Conservation (phyloP, 2,329 filamentous ascomycete genomes). For the Diplodia corticola region DNA sequence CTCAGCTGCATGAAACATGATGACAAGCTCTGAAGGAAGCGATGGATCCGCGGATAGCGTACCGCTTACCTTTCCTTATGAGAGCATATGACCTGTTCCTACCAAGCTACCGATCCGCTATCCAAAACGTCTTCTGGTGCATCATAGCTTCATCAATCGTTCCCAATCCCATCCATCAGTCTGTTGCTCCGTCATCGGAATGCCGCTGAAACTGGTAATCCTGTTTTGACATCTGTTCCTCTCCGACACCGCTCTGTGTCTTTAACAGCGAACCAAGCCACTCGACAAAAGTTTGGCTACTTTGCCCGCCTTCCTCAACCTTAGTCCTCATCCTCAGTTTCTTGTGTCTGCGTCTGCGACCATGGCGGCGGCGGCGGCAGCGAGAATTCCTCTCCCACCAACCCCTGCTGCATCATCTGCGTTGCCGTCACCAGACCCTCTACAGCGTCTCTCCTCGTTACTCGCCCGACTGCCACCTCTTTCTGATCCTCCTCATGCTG, state of each 20-base stretch:
- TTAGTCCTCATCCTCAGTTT: conserved; percentile 4
- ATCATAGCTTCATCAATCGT: too few species aligned
- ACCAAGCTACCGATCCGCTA: not conserved
- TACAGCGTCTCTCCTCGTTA: not conserved
- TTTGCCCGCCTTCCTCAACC: not conserved
- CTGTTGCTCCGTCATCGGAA: too few species aligned
- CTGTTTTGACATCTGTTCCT: not conserved
- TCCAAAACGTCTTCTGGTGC: not conserved
- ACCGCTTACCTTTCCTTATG: too few species aligned
- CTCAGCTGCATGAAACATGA: not conserved
- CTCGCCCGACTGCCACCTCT: not conserved
- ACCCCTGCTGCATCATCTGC: not conserved
- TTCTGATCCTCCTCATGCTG: not conserved
- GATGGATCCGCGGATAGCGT: too few species aligned
- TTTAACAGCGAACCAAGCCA: not conserved
- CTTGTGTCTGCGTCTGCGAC: not conserved
- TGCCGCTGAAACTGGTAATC: too few species aligned
- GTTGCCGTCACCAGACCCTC: conserved; percentile 4
- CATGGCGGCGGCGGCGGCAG: conserved; percentile 16
- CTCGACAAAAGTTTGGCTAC: not conserved
- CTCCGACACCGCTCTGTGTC: not conserved
- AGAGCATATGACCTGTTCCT: not conserved
- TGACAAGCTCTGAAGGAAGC: not conserved
- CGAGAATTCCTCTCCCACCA: not conserved
- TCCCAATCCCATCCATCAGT: too few species aligned